Evolutionary conservation across 2,329 filamentous ascomycete species (phyloP), one percentile per base, ranked within the genome.

Genomic region (Chrysoporthe austroafricana): DNA sequence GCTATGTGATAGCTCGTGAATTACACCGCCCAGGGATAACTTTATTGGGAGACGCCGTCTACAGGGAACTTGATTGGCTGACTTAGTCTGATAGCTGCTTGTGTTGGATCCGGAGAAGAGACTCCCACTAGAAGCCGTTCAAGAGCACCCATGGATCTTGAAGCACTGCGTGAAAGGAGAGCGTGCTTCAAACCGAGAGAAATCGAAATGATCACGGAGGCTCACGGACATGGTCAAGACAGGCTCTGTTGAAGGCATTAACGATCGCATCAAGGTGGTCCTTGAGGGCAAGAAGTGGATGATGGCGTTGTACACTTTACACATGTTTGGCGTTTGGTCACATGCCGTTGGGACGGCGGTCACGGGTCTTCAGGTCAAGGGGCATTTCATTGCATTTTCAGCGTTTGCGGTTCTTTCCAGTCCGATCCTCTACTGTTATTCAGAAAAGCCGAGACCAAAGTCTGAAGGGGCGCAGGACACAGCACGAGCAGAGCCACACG

Each of bases 31-130:
- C 26, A 26, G 26, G 26, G 36, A 39, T 39, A 39, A 39, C 11
- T 0, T 54, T 14, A 13, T 34, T 34, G 46, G 18, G 18, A 13
- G 11, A 0, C 21, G 6, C 18, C 18, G 6, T 16, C 13, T 14
- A 34, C 50, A 54, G 26, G 26, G 26, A 32, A 34, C 11, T 21
- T 26, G 16, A 43, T 42, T 44, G 14, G 62, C 73, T 74, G 62
- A 75, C 70, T 66, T 39, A n/a, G 9, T 11, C 4, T n/a, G 59
- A 60, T 78, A 92, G 92, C 83, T 97, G 50, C 87, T 99, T 56
- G 93, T 97, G 26, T 86, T 98, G 66, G 94, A 98, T 76, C 96
- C 96, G 0, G 93, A 97, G 75, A 97, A 97, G 84, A 86, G 96
- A 72, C 92, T 99, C 73, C 88, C 94, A 3, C 87, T 99, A 13